Evolutionary conservation across 169 alveolate species (phyloP).

Genomic region (Cyclospora cayetanensis): DNA sequence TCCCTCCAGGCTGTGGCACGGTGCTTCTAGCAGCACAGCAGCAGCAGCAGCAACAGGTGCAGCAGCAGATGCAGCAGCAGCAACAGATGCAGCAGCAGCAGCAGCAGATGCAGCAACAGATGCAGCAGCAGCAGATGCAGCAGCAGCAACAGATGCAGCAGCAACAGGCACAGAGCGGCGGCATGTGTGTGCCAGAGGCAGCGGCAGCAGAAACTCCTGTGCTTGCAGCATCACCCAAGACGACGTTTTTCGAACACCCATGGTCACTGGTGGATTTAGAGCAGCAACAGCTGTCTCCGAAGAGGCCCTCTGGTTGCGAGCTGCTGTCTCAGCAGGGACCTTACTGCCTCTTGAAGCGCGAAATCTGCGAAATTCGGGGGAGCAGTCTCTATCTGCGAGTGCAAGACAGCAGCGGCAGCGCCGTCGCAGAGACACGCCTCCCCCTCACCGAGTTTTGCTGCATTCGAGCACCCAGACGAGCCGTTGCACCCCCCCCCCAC

Average conservation of each 20-base stretch:
- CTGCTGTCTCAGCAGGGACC: not conserved
- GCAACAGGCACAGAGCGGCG: too few relatives aligned
- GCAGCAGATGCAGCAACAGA: too few relatives aligned
- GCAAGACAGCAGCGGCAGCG: not conserved
- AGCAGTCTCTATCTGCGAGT: not conserved
- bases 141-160: too few relatives aligned
- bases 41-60: slow-evolving; percentile 15
- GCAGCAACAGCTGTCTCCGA: too few relatives aligned
- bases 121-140: too few relatives aligned
- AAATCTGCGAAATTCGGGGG: slow-evolving; percentile 2
- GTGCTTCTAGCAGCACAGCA: not conserved
- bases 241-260: too few relatives aligned
- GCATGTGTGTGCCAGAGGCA: too few relatives aligned
- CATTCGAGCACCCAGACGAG: not conserved
- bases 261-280: too few relatives aligned
- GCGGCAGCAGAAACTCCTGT: too few relatives aligned
- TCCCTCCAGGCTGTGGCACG: not conserved
- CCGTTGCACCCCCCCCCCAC: not conserved
- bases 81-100: slow-evolving; percentile 2
- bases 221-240: too few relatives aligned
- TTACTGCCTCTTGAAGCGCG: not conserved
- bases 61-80: not conserved
- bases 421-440: not conserved
- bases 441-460: not conserved
- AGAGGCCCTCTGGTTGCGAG: too few relatives aligned